A percentile compares a stretch with the other conserved stretches of the same genome.
Conservation (phyloP, 2,329 filamentous ascomycete species). For the Botryotinia narcissicola region DNA sequence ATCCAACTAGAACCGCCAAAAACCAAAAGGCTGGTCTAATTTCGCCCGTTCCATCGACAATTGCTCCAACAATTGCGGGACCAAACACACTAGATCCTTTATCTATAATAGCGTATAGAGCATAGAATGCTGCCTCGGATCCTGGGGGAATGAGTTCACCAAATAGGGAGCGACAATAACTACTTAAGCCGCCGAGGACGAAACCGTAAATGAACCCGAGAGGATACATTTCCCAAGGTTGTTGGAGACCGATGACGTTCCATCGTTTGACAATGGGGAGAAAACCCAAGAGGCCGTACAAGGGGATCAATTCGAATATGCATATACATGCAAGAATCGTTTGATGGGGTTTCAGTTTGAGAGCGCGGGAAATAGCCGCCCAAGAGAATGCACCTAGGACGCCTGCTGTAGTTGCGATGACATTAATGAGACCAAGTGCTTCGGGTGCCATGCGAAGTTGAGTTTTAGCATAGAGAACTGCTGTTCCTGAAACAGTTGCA, state of each 20-base stretch:
- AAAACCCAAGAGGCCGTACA: slow-evolving; percentile 88
- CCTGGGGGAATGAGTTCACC: slow-evolving; percentile 91
- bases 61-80: slow-evolving; percentile 85
- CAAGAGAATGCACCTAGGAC: slow-evolving; percentile 87
- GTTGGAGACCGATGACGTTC: slow-evolving; percentile 79
- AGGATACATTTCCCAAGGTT: slow-evolving; percentile 95
- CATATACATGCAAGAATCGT: slow-evolving; percentile 86
- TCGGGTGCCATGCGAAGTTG: slow-evolving; percentile 86
- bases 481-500: slow-evolving; percentile 89
- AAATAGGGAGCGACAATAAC: slow-evolving; percentile 88
- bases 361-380: slow-evolving; percentile 70
- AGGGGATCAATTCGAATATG: slow-evolving; percentile 85
- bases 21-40: slow-evolving; percentile 90
- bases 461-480: slow-evolving; percentile 93
- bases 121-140: slow-evolving; percentile 84
- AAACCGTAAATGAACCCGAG: slow-evolving; percentile 88
- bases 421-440: slow-evolving; percentile 85
- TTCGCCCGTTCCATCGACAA: slow-evolving; percentile 78
- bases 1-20: slow-evolving; percentile 72
- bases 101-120: slow-evolving; percentile 91
- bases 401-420: slow-evolving; percentile 81
- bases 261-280: slow-evolving; percentile 72
- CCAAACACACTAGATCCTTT: slow-evolving; percentile 94
- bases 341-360: slow-evolving; percentile 72
- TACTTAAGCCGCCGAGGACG: slow-evolving; percentile 86